Evolutionary conservation across 2,329 filamentous ascomycete genomes (phyloP).

Genomic region (Dichotomopilus funicola): DNA sequence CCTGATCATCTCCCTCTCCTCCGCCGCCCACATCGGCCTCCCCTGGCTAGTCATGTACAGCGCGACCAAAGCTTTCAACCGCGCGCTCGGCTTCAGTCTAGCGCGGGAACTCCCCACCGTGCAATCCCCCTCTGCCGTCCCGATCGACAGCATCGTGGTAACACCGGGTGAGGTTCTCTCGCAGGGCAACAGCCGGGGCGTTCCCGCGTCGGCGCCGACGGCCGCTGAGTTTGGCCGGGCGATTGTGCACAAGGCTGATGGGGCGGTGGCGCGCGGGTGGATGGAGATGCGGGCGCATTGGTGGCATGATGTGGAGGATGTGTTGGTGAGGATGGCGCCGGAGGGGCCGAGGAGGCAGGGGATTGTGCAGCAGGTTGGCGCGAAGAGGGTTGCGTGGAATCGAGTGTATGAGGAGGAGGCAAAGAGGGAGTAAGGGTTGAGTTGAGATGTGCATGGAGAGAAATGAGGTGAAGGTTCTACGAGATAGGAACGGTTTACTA

Average conservation of each 20-base stretch:
- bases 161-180: constrained; percentile 27
- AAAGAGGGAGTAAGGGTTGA: not conserved
- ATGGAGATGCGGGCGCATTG: constrained; percentile 25
- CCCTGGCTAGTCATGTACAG: constrained; percentile 29
- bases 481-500: too few species aligned
- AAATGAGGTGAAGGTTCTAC: too few species aligned
- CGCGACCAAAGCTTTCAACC: constrained; percentile 29
- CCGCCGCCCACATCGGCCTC: constrained; percentile 22
- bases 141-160: constrained; percentile 28
- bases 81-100: constrained; percentile 25
- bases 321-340: not conserved
- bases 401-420: not conserved
- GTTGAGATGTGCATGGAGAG: not conserved
- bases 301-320: constrained; percentile 18
- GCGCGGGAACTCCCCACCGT: constrained; percentile 25
- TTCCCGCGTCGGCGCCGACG: constrained; percentile 15
- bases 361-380: not conserved
- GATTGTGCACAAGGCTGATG: constrained; percentile 21
- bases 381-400: constrained; percentile 1
- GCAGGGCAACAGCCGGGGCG: constrained; percentile 21
- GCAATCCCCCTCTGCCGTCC: constrained; percentile 14
- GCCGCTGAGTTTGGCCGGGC: constrained; percentile 15
- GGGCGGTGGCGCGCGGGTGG: constrained; percentile 21
- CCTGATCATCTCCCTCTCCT: constrained; percentile 29
- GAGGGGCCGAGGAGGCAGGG: not conserved